Evolutionary conservation across 805 yeast species (phyloP), one percentile per base, ranked within the genome.

Genomic region (Millerago galiae): DNA sequence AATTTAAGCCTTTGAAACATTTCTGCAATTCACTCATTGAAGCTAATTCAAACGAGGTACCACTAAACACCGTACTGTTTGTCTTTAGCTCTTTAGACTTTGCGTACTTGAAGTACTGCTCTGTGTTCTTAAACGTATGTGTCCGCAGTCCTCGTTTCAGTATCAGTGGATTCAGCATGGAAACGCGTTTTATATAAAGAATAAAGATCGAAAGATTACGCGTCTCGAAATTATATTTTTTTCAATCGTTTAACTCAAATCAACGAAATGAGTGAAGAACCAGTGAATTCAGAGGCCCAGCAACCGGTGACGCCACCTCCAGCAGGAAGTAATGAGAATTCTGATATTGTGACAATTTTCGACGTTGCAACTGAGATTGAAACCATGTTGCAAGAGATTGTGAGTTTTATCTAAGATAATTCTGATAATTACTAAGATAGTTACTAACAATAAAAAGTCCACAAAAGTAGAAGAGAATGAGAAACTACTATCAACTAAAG

Each of bases 291-390:
- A 13, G 30, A 13, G 8, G 12, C 15, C 5, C 31, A 29, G 15
- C 16, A 14, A 11, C 28, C 28, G 37, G 2, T n/a, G n/a, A 7
- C 31, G 4, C 5, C 37, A 14, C 38, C 38, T 27, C 25, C 17
- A n/a, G 16, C 8, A 13, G 16, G n/a, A 1, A 29, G 6, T 9
- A 21, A n/a, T 12, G 35, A 21, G 2, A 16, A 12, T 14, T 11
- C 21, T 5, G 50, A 38, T 8, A 43, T 46, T 15, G 49, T 55
- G 11, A 53, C 65, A 21, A 52, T 60, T n/a, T 59, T 60, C 39
- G 64, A 61, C 27, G 59, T 61, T 13, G 63, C 64, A 8, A 55
- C 62, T 0, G 58, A 54, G 36, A 49, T 61, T 8, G 62, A 60
- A 44, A 45, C 40, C 5, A 48, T 53, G 52, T 41, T 61, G 10